A percentile compares a stretch with the other conserved stretches of the same genome.
Evolutionary conservation across 768 basidiomycete species (phyloP).

Genomic region (Tephrocybe sp.): DNA sequence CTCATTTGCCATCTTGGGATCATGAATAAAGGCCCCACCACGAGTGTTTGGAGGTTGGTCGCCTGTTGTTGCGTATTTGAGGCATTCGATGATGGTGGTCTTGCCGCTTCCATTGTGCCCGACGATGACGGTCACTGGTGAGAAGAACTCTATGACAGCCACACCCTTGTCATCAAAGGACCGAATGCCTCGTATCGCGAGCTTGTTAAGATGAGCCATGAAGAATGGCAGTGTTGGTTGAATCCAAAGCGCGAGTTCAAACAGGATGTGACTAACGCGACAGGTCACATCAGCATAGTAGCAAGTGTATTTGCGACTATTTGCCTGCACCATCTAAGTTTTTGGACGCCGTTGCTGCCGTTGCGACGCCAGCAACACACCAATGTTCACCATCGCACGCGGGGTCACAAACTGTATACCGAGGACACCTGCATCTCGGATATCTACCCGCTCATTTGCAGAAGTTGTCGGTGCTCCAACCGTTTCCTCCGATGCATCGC

Average conservation of each 20-base stretch:
- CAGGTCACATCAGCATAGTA: slow-evolving; percentile 14
- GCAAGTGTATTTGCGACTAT: slow-evolving; percentile 4
- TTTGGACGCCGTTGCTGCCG: neutral
- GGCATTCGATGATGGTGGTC: slow-evolving; percentile 98
- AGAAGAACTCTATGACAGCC: slow-evolving; percentile 94
- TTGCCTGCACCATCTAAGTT: slow-evolving; percentile 6
- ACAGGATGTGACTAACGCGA: slow-evolving; percentile 6
- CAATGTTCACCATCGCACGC: slow-evolving; percentile 17
- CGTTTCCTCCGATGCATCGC: slow-evolving; percentile 3
- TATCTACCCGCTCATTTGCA: slow-evolving; percentile 25
- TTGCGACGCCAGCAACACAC: neutral
- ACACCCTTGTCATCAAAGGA: slow-evolving; percentile 96
- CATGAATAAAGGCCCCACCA: slow-evolving; percentile 98
- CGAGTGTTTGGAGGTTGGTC: slow-evolving; percentile 97
- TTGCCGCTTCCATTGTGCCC: slow-evolving; percentile 99
- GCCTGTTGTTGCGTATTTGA: slow-evolving; percentile 98
- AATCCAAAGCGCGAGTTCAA: neutral
- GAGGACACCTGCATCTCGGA: slow-evolving; percentile 5
- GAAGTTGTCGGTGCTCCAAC: slow-evolving; percentile 20
- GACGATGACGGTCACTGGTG: slow-evolving; percentile 96
- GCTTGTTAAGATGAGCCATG: slow-evolving; percentile 88
- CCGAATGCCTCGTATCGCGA: slow-evolving; percentile 91
- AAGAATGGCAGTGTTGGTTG: neutral
- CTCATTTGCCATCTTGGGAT: slow-evolving; percentile 99
- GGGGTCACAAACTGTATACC: slow-evolving; percentile 6